A percentile compares a stretch with the other conserved stretches of the same genome.
Evolutionary conservation across 2,329 filamentous ascomycete genomes (phyloP).

Genomic region (Xylariaceae sp.): DNA sequence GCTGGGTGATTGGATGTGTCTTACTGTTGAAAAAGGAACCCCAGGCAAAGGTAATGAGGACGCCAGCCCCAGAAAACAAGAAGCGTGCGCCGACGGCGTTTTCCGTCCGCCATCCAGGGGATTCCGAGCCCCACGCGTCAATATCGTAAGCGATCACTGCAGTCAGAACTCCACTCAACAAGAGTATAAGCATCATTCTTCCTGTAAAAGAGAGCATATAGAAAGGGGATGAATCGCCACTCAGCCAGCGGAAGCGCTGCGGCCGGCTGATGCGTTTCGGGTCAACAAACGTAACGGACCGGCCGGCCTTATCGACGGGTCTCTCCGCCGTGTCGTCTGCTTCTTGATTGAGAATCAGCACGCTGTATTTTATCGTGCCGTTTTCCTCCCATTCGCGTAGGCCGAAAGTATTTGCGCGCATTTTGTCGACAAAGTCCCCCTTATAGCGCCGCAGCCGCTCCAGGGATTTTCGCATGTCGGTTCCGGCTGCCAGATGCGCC

Average conservation of each 20-base stretch:
- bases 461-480: conserved; percentile 8
- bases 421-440: conserved; percentile 24
- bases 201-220: conserved; percentile 30
- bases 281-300: conserved; percentile 7
- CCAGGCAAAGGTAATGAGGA: conserved; percentile 36
- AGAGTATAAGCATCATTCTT: conserved; percentile 24
- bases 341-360: conserved; percentile 18
- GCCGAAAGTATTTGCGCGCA: conserved; percentile 25
- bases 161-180: conserved; percentile 25
- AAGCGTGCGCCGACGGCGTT: conserved; percentile 37
- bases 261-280: background rate
- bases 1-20: background rate
- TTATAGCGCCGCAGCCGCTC: conserved; percentile 23
- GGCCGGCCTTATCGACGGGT: background rate
- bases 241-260: background rate
- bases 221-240: conserved; percentile 24
- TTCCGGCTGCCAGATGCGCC: conserved; percentile 33
- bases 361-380: conserved; percentile 22
- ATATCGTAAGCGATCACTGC: conserved; percentile 32
- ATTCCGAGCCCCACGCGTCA: conserved; percentile 19
- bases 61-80: conserved; percentile 35
- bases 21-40: conserved; percentile 35
- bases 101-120: conserved; percentile 29
- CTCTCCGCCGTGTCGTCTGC: background rate
- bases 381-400: conserved; percentile 25